Conservation (phyloP, 177 flowering plant genomes). For the Vitis hybrid region DNA sequence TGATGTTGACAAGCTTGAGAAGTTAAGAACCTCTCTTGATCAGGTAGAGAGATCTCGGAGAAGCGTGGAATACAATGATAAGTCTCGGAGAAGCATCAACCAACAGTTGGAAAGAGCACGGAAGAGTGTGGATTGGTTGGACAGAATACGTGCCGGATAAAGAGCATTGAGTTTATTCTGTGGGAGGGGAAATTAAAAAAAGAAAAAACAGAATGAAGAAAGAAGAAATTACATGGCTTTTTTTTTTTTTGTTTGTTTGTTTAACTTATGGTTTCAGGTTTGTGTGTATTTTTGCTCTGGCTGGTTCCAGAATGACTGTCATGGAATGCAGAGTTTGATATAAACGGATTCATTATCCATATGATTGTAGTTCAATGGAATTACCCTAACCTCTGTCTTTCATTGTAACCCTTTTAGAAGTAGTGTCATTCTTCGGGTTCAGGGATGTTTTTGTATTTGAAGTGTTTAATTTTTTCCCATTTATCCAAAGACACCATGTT, state of each 20-base stretch:
- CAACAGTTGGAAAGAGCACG: slow-evolving; percentile 43
- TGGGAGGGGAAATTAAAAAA: neutral
- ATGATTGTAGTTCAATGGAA: slow-evolving; percentile 14
- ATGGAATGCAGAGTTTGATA: slow-evolving; percentile 17
- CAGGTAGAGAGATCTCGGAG: slow-evolving; percentile 48
- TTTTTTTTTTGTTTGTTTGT: neutral
- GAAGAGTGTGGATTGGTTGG: slow-evolving; percentile 57
- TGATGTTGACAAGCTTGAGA: slow-evolving; percentile 37
- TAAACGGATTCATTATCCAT: slow-evolving; percentile 4
- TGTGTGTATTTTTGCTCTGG: slow-evolving; percentile 3
- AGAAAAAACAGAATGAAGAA: slow-evolving; percentile 9
- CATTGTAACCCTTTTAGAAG: slow-evolving; percentile 1
- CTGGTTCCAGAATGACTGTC: slow-evolving; percentile 8
- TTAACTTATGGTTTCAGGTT: slow-evolving; percentile 19
- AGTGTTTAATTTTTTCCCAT: too few species aligned
- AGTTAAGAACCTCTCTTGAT: slow-evolving; percentile 33
- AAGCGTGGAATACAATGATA: slow-evolving; percentile 48
- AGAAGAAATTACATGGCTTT: slow-evolving; percentile 2
- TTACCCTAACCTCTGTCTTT: slow-evolving; percentile 12
- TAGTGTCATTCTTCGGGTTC: too few species aligned
- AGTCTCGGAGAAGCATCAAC: slow-evolving; percentile 41
- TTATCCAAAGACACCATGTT: too few species aligned
- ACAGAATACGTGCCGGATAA: slow-evolving; percentile 35
- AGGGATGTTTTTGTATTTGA: too few species aligned
- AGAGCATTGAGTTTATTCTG: slow-evolving; percentile 5